phyloP scores from a whole-genome alignment of 2,329 filamentous ascomycete species.

The Talaromyces sp. region DNA sequence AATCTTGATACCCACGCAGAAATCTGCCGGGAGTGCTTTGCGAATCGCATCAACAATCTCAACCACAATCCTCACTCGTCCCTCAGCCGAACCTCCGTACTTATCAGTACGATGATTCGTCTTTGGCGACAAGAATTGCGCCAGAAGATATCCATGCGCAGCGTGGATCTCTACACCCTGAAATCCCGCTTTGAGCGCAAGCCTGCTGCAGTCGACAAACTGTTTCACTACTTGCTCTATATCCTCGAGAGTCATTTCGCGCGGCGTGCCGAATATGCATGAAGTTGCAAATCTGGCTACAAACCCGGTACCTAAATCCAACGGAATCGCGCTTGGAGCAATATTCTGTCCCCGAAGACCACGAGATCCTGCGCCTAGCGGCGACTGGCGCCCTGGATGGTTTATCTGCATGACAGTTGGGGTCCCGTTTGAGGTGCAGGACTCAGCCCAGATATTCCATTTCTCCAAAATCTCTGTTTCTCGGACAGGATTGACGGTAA shows the following conservation, averaged over 20 bases:
- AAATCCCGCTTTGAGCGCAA: background rate
- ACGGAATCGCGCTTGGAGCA: conserved; percentile 40
- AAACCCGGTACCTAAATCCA: conserved; percentile 37
- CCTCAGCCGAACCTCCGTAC: background rate
- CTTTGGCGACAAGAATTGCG: background rate
- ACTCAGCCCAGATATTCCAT: conserved; percentile 31
- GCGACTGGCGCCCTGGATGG: conserved; percentile 46
- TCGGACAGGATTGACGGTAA: conserved; percentile 18
- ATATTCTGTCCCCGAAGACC: conserved; percentile 29
- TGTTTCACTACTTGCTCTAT: conserved; percentile 38
- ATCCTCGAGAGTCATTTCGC: conserved; percentile 54
- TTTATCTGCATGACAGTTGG: conserved; percentile 45
- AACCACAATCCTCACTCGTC: background rate
- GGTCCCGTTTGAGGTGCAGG: conserved; percentile 37
- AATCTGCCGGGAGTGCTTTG: background rate
- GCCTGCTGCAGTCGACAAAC: background rate
- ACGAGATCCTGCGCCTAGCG: conserved; percentile 38
- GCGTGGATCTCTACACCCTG: background rate
- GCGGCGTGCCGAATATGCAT: conserved; percentile 48
- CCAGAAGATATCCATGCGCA: background rate
- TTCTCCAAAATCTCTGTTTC: conserved; percentile 18
- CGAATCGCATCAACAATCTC: background rate
- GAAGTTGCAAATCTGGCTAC: conserved; percentile 31
- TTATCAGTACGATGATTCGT: background rate
- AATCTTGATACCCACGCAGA: background rate